Evolutionary conservation across 257 asterid genomes (phyloP), one percentile per base, ranked within the genome.

Genomic region (Solanum dulcamara): DNA sequence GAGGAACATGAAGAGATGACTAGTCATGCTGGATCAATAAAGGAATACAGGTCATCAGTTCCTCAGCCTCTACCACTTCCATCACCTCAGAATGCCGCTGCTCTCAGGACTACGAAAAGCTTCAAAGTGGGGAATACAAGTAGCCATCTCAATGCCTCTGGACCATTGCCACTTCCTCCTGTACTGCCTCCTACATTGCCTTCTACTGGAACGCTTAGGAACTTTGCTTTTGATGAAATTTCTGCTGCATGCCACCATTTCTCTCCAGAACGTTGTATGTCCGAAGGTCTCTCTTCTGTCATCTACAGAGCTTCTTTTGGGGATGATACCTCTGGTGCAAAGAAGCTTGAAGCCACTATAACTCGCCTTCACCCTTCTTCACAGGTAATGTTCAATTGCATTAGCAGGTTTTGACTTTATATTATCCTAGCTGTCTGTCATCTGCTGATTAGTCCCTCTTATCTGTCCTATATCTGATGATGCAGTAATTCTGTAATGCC

Each of bases 11-110:
- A 92, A 66, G 98, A 92, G 83, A 88, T 90, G 87, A 92, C 88
- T 90, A 83, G 88, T 84, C 95, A 92, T 9, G 84, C 88, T 80
- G 97, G 96, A 55, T 93, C 95, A 8, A 90, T 86, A 90, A 95
- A 91, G 85, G 98, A 95, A 72, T 80, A 88, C 88, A 91, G 84
- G 68, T 89, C 96, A 3, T 92, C 93, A 2, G 86, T 87, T 71
- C 98, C 99, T 88, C 99, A 93, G 81, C 99, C 99, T 11, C 98
- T 96, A 86, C 99, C 99, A 66, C 98, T 96, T 38, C 99, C 98
- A 0, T 91, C 98, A 2, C 95, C 97, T 33, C 91, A 89, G 70
- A 90, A 84, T 81, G 86, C 89, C 0, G 87, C 86, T 53, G 71
- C 93, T 67, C 91, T 96, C 37, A 94, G 91, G 86, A 88, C 92